A percentile compares a stretch with the other conserved stretches of the same genome.
Conservation (phyloP, 192 early-diverging fungal genomes). For the Coemansia reversa region DNA sequence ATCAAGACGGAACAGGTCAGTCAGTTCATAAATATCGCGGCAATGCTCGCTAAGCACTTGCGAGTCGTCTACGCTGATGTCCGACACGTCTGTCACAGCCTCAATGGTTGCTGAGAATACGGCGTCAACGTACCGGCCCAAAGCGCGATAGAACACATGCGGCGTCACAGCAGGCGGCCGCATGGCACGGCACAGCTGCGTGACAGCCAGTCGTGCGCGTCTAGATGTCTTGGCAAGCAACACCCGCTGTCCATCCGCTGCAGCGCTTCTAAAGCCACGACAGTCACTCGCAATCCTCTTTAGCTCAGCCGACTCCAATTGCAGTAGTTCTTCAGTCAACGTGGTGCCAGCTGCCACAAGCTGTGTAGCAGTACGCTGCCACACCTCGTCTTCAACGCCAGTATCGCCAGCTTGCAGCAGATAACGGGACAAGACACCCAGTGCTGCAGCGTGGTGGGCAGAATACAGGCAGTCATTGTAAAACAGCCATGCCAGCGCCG, state of each 20-base stretch:
- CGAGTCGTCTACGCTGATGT: slow-evolving; percentile 47
- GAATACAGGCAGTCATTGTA: slow-evolving; percentile 48
- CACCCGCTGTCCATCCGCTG: not conserved
- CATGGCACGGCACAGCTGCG: slow-evolving; percentile 24
- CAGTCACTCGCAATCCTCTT: slow-evolving; percentile 5
- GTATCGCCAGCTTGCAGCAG: too few species aligned
- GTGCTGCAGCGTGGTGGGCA: slow-evolving; percentile 32
- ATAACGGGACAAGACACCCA: slow-evolving; percentile 1
- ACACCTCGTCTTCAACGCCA: not conserved
- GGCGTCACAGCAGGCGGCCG: slow-evolving; percentile 27
- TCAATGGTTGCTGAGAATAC: slow-evolving; percentile 23
- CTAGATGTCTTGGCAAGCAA: slow-evolving; percentile 8
- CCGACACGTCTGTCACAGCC: slow-evolving; percentile 17
- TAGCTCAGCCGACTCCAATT: slow-evolving; percentile 16
- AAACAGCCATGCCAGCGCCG: slow-evolving; percentile 43
- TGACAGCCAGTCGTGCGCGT: slow-evolving; percentile 16
- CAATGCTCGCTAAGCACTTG: slow-evolving; percentile 43
- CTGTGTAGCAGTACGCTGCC: slow-evolving; percentile 11
- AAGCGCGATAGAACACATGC: slow-evolving; percentile 18
- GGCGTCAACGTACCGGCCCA: slow-evolving; percentile 25
- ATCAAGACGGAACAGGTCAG: slow-evolving; percentile 17
- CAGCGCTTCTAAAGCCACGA: slow-evolving; percentile 6
- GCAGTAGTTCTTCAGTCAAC: slow-evolving; percentile 5
- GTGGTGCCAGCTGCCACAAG: slow-evolving; percentile 6
- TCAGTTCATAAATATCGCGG: slow-evolving; percentile 7